Base-by-base conservation (phyloP, 1,139 yeast species). In the Geotrichum armillariae region DNA sequence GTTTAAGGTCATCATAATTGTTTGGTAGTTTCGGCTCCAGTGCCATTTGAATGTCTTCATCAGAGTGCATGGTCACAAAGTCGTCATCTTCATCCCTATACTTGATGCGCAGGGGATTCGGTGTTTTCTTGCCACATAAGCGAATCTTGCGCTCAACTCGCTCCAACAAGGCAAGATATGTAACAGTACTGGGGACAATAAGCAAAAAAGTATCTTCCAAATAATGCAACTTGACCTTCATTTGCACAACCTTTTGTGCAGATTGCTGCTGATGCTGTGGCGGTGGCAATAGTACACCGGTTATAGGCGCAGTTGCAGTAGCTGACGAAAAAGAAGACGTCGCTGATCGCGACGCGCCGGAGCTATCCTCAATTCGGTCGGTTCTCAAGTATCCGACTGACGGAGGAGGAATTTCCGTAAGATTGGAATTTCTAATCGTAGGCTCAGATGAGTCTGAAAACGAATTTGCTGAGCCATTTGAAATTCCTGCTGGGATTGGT, bases 61-160 rank as follows among this genome's bases (percentile, higher is more conserved):
- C 87, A 38, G 91, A 81, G 61, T 83, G 89, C 71, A 93, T 81
- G 47, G 87, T 83, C 44, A 93, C 95, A 66, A 82, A 85, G 66
- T 93, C 99, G 17, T 95, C 97, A 66, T 93, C 99, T 67, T 93
- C 99, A 68, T 93, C 99, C 65, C 83, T 83, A 64, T 90, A 93
- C 66, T 85, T 85, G 56, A 93, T 75, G 61, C 83, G 78, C 37
- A 77, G 64, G 34, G 71, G 75, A 43, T 68, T 65, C 9, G 67
- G 65, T 6, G 62, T 58, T 46, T 60, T 65, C 66, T 70, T 61
- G 29, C 74, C 73, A 49, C 76, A 70, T 37, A 72, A 64, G 25
- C 75, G 69, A 54, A 78, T 67, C 58, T 76, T 77, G 47, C 72
- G 69, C 54, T 73, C 72, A 11, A 78, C 72, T 11, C 73, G 63